Evolutionary conservation across 495 filamentous ascomycete genomes (phyloP).

Genomic region (Aspergillus hancockii): DNA sequence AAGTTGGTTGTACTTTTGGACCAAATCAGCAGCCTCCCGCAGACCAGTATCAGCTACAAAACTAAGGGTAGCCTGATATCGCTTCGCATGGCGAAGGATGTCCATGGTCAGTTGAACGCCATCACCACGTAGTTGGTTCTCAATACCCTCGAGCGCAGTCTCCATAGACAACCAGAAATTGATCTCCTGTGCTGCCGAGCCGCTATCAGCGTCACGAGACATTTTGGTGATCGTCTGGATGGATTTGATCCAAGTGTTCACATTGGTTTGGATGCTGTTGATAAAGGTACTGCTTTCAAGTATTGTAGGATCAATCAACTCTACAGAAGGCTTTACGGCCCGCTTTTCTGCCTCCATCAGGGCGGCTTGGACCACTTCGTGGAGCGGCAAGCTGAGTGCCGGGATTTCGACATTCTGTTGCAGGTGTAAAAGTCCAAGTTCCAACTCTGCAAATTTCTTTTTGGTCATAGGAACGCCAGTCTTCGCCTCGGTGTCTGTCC

Average conservation of each 20-base stretch:
- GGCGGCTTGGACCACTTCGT: constrained; percentile 81
- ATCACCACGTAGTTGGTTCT: constrained; percentile 80
- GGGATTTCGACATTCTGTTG: constrained; percentile 99
- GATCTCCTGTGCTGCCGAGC: constrained; percentile 92
- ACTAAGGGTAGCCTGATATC: constrained; percentile 94
- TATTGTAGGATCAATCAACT: constrained; percentile 69
- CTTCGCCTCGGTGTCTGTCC: constrained; percentile 82
- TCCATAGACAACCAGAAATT: constrained; percentile 99
- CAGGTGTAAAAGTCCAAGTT: constrained; percentile 82
- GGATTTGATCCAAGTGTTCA: constrained; percentile 97
- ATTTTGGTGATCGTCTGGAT: constrained; percentile 97
- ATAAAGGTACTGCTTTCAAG: constrained; percentile 85
- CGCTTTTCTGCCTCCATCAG: constrained; percentile 70
- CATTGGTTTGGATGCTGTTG: constrained; percentile 88
- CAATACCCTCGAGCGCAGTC: constrained; percentile 83
- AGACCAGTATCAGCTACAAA: constrained; percentile 93
- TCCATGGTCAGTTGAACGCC: constrained; percentile 92
- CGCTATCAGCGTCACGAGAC: constrained; percentile 81
- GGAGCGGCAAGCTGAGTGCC: constrained; percentile 78
- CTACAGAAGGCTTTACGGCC: constrained; percentile 66
- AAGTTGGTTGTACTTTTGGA: constrained; percentile 96
- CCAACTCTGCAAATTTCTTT: constrained; percentile 91
- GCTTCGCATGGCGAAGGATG: constrained; percentile 90
- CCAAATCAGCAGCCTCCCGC: constrained; percentile 89
- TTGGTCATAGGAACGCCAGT: constrained; percentile 95